Evolutionary conservation across 495 filamentous ascomycete species (phyloP).

Genomic region (Talaromyces stipitatus): DNA sequence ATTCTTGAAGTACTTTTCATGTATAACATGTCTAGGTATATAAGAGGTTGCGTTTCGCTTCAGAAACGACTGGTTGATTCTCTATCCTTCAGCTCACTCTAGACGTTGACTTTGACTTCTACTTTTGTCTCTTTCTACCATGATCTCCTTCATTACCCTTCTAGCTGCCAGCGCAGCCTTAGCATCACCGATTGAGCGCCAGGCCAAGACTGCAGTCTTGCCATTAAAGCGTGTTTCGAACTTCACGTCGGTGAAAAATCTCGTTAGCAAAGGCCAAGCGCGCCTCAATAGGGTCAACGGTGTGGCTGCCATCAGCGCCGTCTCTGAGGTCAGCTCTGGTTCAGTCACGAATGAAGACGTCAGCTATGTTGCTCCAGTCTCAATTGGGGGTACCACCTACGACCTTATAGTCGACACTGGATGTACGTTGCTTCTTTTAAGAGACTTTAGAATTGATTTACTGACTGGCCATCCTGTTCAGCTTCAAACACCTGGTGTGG

Average conservation of each 20-base stretch:
- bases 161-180: neutral
- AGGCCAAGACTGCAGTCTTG: neutral
- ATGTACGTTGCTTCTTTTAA: neutral
- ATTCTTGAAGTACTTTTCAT: neutral
- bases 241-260: neutral
- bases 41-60: neutral
- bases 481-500: constrained; percentile 2
- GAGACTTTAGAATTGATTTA: neutral
- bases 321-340: neutral
- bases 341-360: neutral
- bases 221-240: neutral
- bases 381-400: neutral
- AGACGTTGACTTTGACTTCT: neutral
- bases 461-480: neutral
- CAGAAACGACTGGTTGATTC: neutral
- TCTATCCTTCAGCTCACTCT: neutral
- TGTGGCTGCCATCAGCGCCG: neutral
- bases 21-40: neutral
- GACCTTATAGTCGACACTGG: neutral
- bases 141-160: neutral
- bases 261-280: neutral
- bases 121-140: neutral
- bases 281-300: neutral
- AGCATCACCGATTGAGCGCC: neutral
- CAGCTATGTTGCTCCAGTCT: neutral